Evolutionary conservation across 345 rosid genomes (phyloP), one percentile per base, ranked within the genome.

Genomic region (Aquilaria sinensis): DNA sequence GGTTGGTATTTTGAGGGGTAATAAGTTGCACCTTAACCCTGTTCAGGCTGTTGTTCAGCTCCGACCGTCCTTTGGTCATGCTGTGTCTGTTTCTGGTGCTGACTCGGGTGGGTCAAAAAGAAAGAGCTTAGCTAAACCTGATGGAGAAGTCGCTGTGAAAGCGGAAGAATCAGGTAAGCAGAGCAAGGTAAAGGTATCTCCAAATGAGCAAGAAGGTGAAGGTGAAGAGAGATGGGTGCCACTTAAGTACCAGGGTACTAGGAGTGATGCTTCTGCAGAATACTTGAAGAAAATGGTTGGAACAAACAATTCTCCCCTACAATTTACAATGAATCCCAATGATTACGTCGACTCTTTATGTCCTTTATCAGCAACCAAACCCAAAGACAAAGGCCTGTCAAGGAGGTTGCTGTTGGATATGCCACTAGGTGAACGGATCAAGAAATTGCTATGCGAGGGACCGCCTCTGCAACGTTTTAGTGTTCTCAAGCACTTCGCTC

Each of bases 21-120:
- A 85, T 74, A 75, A 90, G 98, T 73, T 90, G 65, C 72, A 83
- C 74, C 69, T 93, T 83, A 90, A 90, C 75, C 98, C 96, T 63
- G 70, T 90, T 68, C 80, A 88, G 74, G 83, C 96, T 58, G 84
- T 81, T 69, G 92, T 83, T 74, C 96, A 93, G 78, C 90, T 93
- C 59, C 87, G 95, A 53, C 96, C 97, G 3, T 84, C 90, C 3
- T 51, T 79, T 76, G 68, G 73, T 41, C 77, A 79, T 72, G 67
- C 81, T 29, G 68, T 52, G 16, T 55, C 82, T 12, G 43, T 4
- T 9, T 37, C 43, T 9, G 3, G 43, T 9, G 5, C 43, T 37
- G 43, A 37, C 8, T 5, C 7, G 1, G 65, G 62, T 74, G 67
- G 60, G 50, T 74, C 74, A 12, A 80, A 75, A 62, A 76, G 71